phyloP scores from a whole-genome alignment of 805 yeast genomes.

The Kuraishia molischiana region DNA sequence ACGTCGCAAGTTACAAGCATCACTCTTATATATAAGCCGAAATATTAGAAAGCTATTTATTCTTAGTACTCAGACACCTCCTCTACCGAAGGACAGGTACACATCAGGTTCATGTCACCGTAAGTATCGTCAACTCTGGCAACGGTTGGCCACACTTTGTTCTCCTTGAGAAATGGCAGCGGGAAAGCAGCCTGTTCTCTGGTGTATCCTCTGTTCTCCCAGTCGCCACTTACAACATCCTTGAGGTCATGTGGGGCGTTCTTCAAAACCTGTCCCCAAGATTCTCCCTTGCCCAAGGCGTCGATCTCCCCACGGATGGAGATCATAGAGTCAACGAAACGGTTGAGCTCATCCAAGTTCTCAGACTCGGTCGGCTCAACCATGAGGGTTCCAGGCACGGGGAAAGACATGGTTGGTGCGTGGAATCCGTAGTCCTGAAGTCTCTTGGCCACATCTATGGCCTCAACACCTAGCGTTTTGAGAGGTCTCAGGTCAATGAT shows the following conservation, averaged over 20 bases:
- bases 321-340: constrained; percentile 83
- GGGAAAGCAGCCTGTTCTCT: constrained; percentile 94
- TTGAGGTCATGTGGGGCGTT: constrained; percentile 88
- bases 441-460: constrained; percentile 94
- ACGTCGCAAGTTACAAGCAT: too few relatives aligned
- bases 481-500: constrained; percentile 84
- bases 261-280: constrained; percentile 62
- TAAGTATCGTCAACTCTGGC: constrained; percentile 89
- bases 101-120: constrained; percentile 86
- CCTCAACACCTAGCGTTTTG: constrained; percentile 76
- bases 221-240: constrained; percentile 63
- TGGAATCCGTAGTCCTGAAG: constrained; percentile 98
- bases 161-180: constrained; percentile 53
- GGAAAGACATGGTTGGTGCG: constrained; percentile 98
- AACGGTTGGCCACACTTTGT: constrained; percentile 94
- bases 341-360: constrained; percentile 75
- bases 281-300: constrained; percentile 54
- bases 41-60: background rate
- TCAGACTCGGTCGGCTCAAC: constrained; percentile 98
- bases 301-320: constrained; percentile 76
- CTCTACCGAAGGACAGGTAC: constrained; percentile 88
- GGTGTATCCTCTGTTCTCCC: constrained; percentile 82
- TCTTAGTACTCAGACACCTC: constrained; percentile 36
- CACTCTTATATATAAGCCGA: constrained; percentile 9
- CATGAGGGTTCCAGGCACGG: constrained; percentile 96